Evolutionary conservation across 2,329 filamentous ascomycete species (phyloP).

Genomic region (Colletotrichum graminicola): DNA sequence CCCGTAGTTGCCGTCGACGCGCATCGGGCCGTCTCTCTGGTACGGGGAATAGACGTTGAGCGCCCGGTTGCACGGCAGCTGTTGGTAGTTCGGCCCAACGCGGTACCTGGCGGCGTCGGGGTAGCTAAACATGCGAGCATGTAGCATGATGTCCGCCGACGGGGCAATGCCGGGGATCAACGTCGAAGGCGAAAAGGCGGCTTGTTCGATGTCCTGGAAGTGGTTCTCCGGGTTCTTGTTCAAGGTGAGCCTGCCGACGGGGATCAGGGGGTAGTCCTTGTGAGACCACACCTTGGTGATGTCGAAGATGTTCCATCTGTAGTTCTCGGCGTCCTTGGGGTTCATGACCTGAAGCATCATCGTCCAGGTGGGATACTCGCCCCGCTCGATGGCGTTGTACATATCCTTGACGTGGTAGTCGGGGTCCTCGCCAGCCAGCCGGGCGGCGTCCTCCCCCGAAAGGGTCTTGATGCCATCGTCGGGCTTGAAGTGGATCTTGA

Average conservation of each 20-base stretch:
- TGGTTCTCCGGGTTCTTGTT: constrained; percentile 64
- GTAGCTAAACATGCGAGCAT: constrained; percentile 63
- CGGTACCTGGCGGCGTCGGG: constrained; percentile 64
- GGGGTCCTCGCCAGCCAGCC: constrained; percentile 59
- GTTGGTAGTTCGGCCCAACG: constrained; percentile 64
- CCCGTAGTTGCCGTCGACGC: constrained; percentile 47
- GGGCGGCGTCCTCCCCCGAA: constrained; percentile 53
- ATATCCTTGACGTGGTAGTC: constrained; percentile 59
- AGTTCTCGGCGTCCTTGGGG: constrained; percentile 61
- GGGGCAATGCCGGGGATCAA: constrained; percentile 64
- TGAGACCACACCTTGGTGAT: constrained; percentile 68
- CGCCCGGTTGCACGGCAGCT: constrained; percentile 55
- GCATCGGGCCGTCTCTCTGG: constrained; percentile 46
- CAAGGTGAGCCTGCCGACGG: constrained; percentile 63
- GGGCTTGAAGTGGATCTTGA: constrained; percentile 64
- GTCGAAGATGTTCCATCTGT: constrained; percentile 66
- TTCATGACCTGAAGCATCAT: constrained; percentile 67
- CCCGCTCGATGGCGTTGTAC: constrained; percentile 55
- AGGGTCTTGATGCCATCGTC: constrained; percentile 60
- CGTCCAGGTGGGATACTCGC: constrained; percentile 63
- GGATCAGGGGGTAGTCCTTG: constrained; percentile 60
- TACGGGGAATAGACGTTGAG: constrained; percentile 46
- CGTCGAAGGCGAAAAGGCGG: constrained; percentile 63
- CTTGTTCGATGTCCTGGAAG: constrained; percentile 63
- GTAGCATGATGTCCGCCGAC: constrained; percentile 60